Percentiles rank a stretch among this genome's conserved stretches.
Evolutionary conservation across 1,284 basidiomycete genomes (phyloP).

Genomic region (Tylopilus orsonianus): DNA sequence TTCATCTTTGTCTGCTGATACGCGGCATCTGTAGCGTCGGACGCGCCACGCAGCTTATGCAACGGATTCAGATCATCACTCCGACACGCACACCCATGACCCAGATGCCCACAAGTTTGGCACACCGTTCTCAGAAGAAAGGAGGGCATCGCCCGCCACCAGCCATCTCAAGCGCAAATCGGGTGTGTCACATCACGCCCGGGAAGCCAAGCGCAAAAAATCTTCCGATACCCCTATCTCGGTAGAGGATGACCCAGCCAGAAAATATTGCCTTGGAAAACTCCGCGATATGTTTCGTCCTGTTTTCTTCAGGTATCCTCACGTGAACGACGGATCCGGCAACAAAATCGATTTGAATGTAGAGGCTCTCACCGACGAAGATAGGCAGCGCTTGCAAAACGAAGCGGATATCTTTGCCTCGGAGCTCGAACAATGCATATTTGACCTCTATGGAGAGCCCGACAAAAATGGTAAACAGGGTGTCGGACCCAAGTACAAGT

Average conservation of each 20-base stretch:
- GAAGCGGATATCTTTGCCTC: conserved; percentile 59
- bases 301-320: conserved; percentile 68
- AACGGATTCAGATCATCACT: conserved; percentile 45
- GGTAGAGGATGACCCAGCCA: conserved; percentile 62
- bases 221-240: conserved; percentile 35
- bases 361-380: conserved; percentile 53
- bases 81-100: conserved; percentile 31
- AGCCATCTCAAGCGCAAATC: conserved; percentile 44
- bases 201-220: conserved; percentile 47
- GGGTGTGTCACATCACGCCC: conserved; percentile 33
- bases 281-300: conserved; percentile 65
- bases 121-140: conserved; percentile 25
- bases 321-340: conserved; percentile 32
- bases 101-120: conserved; percentile 22
- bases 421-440: conserved; percentile 70
- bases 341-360: conserved; percentile 38
- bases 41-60: conserved; percentile 39
- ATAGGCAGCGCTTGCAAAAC: conserved; percentile 51
- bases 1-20: conserved; percentile 18
- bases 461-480: conserved; percentile 69
- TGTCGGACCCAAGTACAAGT: conserved; percentile 81
- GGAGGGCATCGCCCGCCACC: conserved; percentile 22
- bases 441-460: conserved; percentile 69
- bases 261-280: conserved; percentile 76
- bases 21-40: conserved; percentile 34